Evolutionary conservation across 257 asterid genomes (phyloP).

Genomic region (Salvia hispanica): DNA sequence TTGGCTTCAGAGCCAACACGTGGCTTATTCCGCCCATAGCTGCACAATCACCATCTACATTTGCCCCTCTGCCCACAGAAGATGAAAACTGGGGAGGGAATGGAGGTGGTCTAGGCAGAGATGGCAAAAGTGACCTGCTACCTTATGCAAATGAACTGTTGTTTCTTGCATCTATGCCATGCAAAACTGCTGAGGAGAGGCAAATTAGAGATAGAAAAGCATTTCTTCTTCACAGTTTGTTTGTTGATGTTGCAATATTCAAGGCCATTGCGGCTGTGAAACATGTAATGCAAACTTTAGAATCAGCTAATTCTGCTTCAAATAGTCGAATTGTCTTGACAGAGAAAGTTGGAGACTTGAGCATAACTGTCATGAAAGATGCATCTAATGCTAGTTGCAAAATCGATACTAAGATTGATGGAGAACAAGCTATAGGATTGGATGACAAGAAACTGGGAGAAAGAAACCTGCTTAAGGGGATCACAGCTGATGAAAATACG

Average conservation of each 20-base stretch:
- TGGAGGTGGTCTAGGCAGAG: constrained; percentile 97
- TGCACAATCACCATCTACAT: constrained; percentile 67
- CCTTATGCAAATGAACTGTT: constrained; percentile 80
- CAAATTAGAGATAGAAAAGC: constrained; percentile 93
- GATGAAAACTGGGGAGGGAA: constrained; percentile 96
- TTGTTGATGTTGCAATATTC: constrained; percentile 92
- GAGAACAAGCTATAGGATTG: constrained; percentile 68
- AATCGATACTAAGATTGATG: constrained; percentile 90
- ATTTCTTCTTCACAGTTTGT: constrained; percentile 89
- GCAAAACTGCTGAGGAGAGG: constrained; percentile 95
- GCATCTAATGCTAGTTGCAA: constrained; percentile 82
- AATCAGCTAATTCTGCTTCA: constrained; percentile 46
- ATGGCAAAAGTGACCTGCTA: constrained; percentile 74
- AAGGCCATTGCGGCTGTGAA: constrained; percentile 73
- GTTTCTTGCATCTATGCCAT: constrained; percentile 90
- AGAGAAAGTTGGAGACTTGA: constrained; percentile 80
- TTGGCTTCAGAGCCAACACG: constrained; percentile 94
- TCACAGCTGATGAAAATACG: constrained; percentile 93
- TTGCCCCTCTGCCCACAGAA: constrained; percentile 86
- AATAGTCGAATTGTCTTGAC: constrained; percentile 41
- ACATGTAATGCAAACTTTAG: constrained; percentile 64
- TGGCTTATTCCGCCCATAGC: constrained; percentile 95
- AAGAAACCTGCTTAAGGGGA: constrained; percentile 91
- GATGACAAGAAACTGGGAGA: constrained; percentile 64
- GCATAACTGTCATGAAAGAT: constrained; percentile 71